Evolutionary conservation across 2,329 filamentous ascomycete genomes (phyloP).

Genomic region (Cordyceps farinosa): DNA sequence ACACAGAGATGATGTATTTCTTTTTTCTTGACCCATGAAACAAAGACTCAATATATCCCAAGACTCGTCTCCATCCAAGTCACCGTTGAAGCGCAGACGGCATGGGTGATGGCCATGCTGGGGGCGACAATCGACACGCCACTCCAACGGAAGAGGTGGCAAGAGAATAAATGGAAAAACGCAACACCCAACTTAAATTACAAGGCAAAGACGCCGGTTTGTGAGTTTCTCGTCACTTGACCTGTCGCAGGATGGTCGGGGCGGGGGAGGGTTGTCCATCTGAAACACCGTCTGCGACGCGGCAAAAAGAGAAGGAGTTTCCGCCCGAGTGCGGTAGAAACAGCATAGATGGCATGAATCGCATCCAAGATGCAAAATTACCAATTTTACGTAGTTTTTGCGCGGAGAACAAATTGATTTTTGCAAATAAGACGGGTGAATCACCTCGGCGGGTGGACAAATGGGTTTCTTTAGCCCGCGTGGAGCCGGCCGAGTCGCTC

Average conservation of each 20-base stretch:
- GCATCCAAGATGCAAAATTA: no score
- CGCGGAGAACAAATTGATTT: no score
- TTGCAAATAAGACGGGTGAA: no score
- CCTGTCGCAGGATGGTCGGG: not conserved
- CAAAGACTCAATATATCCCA: not conserved
- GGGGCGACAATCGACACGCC: not conserved
- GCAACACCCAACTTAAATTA: not conserved
- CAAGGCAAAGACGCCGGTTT: not conserved
- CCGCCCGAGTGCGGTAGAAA: slow-evolving; percentile 9
- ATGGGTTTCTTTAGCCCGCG: no score
- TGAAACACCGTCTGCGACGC: slow-evolving; percentile 14
- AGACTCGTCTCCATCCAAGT: not conserved
- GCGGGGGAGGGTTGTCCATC: not conserved
- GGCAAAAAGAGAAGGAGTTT: not conserved
- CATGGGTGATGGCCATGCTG: not conserved
- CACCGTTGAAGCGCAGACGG: not conserved
- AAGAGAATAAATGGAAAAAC: not conserved
- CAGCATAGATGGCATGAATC: not conserved
- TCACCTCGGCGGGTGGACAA: not conserved
- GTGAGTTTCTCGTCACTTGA: not conserved
- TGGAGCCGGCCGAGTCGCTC: not conserved
- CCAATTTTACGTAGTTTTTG: no score
- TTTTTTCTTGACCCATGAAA: not conserved
- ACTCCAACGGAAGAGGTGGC: not conserved
- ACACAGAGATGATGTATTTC: not conserved